Base-by-base conservation (phyloP, 2,329 filamentous ascomycete genomes). In the Xylariomycetidae sp. region DNA sequence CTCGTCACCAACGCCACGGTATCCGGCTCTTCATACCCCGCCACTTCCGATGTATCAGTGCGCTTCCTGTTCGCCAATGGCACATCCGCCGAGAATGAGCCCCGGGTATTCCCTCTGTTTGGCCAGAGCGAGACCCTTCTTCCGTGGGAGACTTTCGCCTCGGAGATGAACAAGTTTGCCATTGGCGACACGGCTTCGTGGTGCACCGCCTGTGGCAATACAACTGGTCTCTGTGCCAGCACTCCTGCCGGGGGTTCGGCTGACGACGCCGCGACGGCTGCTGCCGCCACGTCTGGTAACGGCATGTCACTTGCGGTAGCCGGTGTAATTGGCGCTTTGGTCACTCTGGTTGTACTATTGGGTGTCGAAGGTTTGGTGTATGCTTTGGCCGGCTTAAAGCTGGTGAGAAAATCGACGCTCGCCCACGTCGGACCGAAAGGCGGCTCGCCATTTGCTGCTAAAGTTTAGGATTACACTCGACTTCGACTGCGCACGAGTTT, bases 241-340 rank as follows among this genome's bases (percentile, higher is more conserved):
- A 55, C 57, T 8, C 26, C 41, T 10, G 46, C 58, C 1, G 42
- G 44, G 14, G 36, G 48, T 15, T n/a, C n/a, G n/a, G n/a, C n/a
- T n/a, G 51, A 46, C 25, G 53, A 55, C 13, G 41, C 45, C 20
- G 41, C 45, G 10, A 38, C 49, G 13, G 46, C 34, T 5, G 41
- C 51, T 3, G 36, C 41, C 2, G 38, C 44, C 1, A 33, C 40
- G 11, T 45, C 49, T 16, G 51, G 51, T n/a, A 56, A 61, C 32
- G 71, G 74, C 7, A 67, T 94, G 17, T 83, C 81, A 31, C 76
- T 70, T 23, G 71, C 77, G 5, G 78, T 89, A n/a, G 87, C 85
- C 1, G 87, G 88, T 32, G 86, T 90, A 5, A 88, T 94, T 31
- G 81, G 86, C 27, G 85, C 88, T 27, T 59, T 88, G 44, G 67